Conservation (phyloP, 179 eudicot species). For the Carnegiea gigantea region DNA sequence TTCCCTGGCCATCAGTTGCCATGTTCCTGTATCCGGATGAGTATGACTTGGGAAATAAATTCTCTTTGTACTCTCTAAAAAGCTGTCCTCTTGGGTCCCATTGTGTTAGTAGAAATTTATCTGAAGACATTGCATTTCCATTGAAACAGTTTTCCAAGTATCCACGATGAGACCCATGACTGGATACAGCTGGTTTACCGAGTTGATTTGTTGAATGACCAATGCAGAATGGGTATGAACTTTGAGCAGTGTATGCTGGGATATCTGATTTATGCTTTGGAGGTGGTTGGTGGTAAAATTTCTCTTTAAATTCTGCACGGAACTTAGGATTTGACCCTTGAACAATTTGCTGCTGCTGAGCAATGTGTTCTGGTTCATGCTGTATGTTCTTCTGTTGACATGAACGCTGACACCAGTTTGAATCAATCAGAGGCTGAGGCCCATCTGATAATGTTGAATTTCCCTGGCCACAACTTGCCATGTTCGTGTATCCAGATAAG, state of each 20-base stretch:
- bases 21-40: constrained; percentile 5
- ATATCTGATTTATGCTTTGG: constrained; percentile 10
- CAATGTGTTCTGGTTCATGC: constrained; percentile 7
- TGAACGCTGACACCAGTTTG: too few species aligned
- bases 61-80: constrained; percentile 12
- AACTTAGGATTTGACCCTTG: constrained; percentile 1
- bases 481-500: constrained; percentile 3
- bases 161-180: not conserved
- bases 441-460: not conserved
- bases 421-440: not conserved
- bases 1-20: not conserved
- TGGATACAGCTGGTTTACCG: not conserved
- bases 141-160: not conserved
- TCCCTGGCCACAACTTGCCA: not conserved
- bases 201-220: constrained; percentile 8
- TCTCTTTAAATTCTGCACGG: constrained; percentile 14
- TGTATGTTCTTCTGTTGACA: too few species aligned
- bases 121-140: not conserved
- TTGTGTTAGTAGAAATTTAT: not conserved
- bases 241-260: constrained; percentile 16
- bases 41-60: not conserved
- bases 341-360: constrained; percentile 14
- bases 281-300: constrained; percentile 16
- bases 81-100: constrained; percentile 7
- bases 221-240: not conserved